These are phyloP conservation scores for Aspergillus carbonarius DNA, from an alignment of 2,329 filamentous ascomycete genomes.

Conservation along the genomic window DNA sequence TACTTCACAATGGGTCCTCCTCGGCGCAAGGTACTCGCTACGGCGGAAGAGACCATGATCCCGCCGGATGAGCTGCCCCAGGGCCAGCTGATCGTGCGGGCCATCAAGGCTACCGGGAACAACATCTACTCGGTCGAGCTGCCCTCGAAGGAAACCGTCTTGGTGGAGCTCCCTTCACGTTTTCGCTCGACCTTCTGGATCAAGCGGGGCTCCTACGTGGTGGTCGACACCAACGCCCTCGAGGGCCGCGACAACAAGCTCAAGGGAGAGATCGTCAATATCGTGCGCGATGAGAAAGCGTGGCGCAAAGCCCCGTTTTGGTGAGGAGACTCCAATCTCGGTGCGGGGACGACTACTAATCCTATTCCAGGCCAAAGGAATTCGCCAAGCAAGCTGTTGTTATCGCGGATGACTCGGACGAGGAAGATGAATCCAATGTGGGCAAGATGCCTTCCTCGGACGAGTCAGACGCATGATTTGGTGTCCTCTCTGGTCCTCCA, in stretches of 20 bases:
- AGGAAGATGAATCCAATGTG: conserved; percentile 75
- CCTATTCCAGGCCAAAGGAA: conserved; percentile 67
- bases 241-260: conserved; percentile 73
- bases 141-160: conserved; percentile 62
- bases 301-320: conserved; percentile 92
- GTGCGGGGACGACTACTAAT: conserved; percentile 12
- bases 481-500: conserved; percentile 7
- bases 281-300: conserved; percentile 84
- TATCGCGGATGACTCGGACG: conserved; percentile 68
- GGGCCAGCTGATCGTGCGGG: conserved; percentile 68
- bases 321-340: conserved; percentile 48
- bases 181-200: conserved; percentile 96
- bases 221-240: conserved; percentile 70
- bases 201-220: conserved; percentile 80
- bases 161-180: conserved; percentile 78
- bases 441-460: conserved; percentile 84
- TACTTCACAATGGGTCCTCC: conserved; percentile 62
- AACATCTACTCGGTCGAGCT: conserved; percentile 80
- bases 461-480: conserved; percentile 66
- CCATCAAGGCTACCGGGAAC: conserved; percentile 82
- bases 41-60: conserved; percentile 68
- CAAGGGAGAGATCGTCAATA: conserved; percentile 84
- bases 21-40: conserved; percentile 74
- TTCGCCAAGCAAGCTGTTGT: conserved; percentile 67
- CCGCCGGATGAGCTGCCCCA: conserved; percentile 55